These are phyloP conservation scores for Phoma sp. DNA, from an alignment of 2,329 filamentous ascomycete genomes.

Conservation along the genomic window DNA sequence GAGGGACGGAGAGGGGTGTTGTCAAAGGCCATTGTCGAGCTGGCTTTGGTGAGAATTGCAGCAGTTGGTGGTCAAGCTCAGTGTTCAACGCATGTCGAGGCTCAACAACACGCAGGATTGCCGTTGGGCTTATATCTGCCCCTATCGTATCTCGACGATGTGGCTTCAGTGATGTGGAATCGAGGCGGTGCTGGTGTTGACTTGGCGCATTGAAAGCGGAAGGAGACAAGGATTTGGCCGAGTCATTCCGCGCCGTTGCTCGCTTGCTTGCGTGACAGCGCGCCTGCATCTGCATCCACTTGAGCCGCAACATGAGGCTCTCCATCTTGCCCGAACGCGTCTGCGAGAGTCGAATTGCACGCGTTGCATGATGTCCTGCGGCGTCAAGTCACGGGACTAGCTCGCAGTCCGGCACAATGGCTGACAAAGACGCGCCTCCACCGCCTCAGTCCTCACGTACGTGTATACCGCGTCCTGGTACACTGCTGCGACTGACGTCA, in stretches of 20 bases:
- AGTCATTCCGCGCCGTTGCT: constrained; percentile 32
- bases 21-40: constrained; percentile 3
- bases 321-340: neutral
- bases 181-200: constrained; percentile 19
- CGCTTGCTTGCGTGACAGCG: constrained; percentile 28
- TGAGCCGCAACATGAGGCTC: constrained; percentile 11
- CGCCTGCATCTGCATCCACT: constrained; percentile 24
- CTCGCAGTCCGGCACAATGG: constrained; percentile 32
- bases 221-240: constrained; percentile 20
- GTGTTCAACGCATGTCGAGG: neutral
- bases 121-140: constrained; percentile 1
- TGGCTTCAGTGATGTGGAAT: constrained; percentile 15
- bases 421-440: constrained; percentile 34
- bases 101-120: neutral
- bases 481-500: constrained; percentile 21
- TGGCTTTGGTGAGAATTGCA: neutral
- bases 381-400: constrained; percentile 32
- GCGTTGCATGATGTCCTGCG: constrained; percentile 24
- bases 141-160: constrained; percentile 14
- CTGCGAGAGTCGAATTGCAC: constrained; percentile 2
- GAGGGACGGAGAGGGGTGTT: neutral
- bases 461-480: constrained; percentile 16
- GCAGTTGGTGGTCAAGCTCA: neutral
- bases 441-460: constrained; percentile 49
- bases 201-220: constrained; percentile 20